Evolutionary conservation across 352 stramenopile genomes (phyloP), one percentile per base, ranked within the genome.

Genomic region (Phytopythium litorale): DNA sequence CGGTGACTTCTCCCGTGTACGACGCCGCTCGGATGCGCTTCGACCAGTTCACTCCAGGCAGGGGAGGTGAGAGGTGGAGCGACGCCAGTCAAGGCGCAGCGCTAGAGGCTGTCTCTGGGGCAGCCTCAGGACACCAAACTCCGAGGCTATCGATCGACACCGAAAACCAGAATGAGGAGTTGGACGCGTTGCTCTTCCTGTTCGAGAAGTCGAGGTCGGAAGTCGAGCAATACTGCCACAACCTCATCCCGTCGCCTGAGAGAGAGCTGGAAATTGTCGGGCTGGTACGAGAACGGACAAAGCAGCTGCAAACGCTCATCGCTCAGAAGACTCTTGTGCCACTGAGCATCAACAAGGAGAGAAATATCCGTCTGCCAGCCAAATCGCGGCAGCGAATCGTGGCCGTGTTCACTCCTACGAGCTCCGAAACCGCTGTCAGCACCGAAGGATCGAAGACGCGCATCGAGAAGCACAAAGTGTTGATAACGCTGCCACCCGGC

Each of bases 381-480:
- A 96, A 94, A 56, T 87, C 81, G 7, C 75, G 76, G 21, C 79
- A 92, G 66, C 84, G 81, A 19, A 84, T 96, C 62, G 72, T 96
- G 16, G 86, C 84, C 13, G 75, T 95, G 9, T 92, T 96, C 57
- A 86, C 64, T 46, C 86, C 87, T 2, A 63, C 76, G 16, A 58
- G 66, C 38, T 72, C 89, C 30, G 69, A 79, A 37, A 51, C 64
- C 21, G 51, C 65, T 52, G 25, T 40, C 21, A 69, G 48, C 16
- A 70, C 77, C 33, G 81, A 90, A 56, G 61, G 76, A 3, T 62
- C 70, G 15, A 96, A 94, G 60, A 68, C 81, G 40, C 75, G 83
- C 46, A 74, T 95, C 30, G 87, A 96, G 56, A 96, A 94, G 58
- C 83, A 92, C 60, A 94, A 95, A 56, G 82, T 96, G 53, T 88